phyloP scores from a whole-genome alignment of 768 basidiomycete species.

The Trametes coccinea region DNA sequence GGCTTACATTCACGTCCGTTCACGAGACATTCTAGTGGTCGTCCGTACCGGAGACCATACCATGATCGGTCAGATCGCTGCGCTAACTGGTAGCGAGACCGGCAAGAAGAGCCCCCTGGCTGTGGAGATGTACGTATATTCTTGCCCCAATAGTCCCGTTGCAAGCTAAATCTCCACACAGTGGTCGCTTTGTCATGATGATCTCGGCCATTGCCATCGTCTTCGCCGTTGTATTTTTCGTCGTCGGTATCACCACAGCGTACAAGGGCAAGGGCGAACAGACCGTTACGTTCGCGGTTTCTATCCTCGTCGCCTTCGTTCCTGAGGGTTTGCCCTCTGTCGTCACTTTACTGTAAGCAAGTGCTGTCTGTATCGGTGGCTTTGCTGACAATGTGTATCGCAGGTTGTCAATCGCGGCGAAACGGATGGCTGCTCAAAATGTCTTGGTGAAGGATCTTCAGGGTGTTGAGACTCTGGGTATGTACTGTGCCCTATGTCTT shows the following conservation, averaged over 20 bases:
- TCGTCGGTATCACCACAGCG: conserved; percentile 63
- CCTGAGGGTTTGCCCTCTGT: conserved; percentile 67
- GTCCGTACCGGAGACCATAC: conserved; percentile 68
- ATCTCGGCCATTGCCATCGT: conserved; percentile 62
- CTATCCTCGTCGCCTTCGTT: conserved; percentile 61
- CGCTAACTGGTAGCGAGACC: conserved; percentile 60
- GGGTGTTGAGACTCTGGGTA: conserved; percentile 68
- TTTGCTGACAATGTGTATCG: background rate
- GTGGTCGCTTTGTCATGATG: conserved; percentile 60
- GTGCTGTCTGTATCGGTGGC: background rate
- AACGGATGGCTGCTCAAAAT: conserved; percentile 70
- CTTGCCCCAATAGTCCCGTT: conserved; percentile 1
- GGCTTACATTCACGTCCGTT: background rate
- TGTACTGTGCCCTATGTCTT: background rate
- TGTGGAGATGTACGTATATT: conserved; percentile 54
- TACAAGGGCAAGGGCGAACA: conserved; percentile 61
- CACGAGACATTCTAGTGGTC: conserved; percentile 44
- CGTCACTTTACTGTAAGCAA: conserved; percentile 53
- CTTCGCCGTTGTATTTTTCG: conserved; percentile 65
- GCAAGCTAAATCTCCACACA: conserved; percentile 25
- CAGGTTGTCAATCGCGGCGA: conserved; percentile 64
- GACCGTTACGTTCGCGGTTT: conserved; percentile 64
- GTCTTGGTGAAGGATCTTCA: conserved; percentile 76
- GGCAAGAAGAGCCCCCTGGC: conserved; percentile 69
- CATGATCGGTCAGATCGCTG: conserved; percentile 69